Evolutionary conservation across 2,329 filamentous ascomycete species (phyloP), one percentile per base, ranked within the genome.

Genomic region (Fusarium hainanense): DNA sequence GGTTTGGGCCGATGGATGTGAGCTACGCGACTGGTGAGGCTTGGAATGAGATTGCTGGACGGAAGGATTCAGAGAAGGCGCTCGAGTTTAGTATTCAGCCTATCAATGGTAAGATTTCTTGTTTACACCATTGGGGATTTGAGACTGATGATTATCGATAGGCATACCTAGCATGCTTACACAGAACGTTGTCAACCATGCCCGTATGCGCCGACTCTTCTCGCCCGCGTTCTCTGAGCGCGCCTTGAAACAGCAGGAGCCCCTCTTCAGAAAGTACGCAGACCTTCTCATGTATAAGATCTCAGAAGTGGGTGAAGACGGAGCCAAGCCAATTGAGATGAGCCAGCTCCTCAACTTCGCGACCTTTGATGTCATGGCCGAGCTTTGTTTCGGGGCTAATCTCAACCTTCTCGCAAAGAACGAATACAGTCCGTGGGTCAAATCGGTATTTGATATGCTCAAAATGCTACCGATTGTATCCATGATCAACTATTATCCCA

Each of bases 291-390:
- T 34, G 41, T 64, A 55, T 1, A 64, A 68, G 0, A 52, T 68
- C 1, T 49, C 58, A 0, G 64, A 68, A 13, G 44, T 64, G 3
- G 64, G 66, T 6, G 14, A 64, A 1, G 50, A 60, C 3, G 66
- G 64, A 3, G 20, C 14, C 0, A 68, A 60, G 0, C 49, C 64
- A 3, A 11, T 68, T 0, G 64, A 68, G 1, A 68, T 68, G 49
- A 59, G 58, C 0, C 52, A 48, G 2, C 18, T 68, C 0, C 44
- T 68, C 14, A 68, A 68, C 49, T 68, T 68, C 21, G 61, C 74
- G 0, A 78, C 77, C 0, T 79, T 79, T 12, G 77, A 79, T 21
- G 52, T 72, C 1, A 66, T 78, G 27, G 58, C 64, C 1, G 74
- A 77, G 40, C 59, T 78, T 0, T 71, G 65, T 20, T 77, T 78